These are phyloP conservation scores for Russula vinacea DNA, from an alignment of 768 basidiomycete species.

Conservation along the genomic window DNA sequence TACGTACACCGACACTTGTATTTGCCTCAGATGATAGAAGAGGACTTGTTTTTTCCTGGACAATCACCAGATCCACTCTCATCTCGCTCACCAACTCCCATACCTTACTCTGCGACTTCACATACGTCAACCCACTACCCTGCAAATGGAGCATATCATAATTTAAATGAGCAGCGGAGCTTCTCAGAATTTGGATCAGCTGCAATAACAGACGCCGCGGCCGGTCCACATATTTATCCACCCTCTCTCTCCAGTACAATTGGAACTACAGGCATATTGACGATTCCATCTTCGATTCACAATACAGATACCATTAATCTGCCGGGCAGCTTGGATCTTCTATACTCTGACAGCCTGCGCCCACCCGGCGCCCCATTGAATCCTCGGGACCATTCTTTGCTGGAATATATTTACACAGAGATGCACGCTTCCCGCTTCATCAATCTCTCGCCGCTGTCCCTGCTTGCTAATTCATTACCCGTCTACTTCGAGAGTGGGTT, in stretches of 20 bases:
- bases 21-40: constrained; percentile 57
- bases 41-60: constrained; percentile 72
- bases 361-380: constrained; percentile 36
- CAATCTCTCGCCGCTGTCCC: constrained; percentile 59
- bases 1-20: constrained; percentile 1
- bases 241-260: constrained; percentile 2
- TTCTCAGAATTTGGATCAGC: constrained; percentile 6
- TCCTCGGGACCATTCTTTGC: constrained; percentile 63
- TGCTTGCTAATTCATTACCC: constrained; percentile 55
- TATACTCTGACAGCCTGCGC: constrained; percentile 7
- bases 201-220: neutral
- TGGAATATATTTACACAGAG: constrained; percentile 63
- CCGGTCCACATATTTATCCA: neutral
- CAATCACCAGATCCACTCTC: constrained; percentile 38
- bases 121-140: constrained; percentile 7
- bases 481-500: constrained; percentile 59
- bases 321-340: neutral
- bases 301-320: constrained; percentile 6
- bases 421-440: constrained; percentile 69
- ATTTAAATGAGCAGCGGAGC: constrained; percentile 5
- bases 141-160: constrained; percentile 4
- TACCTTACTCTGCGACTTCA: constrained; percentile 6
- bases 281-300: constrained; percentile 12
- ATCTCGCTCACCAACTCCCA: constrained; percentile 24
- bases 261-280: neutral